Evolutionary conservation across 2,329 filamentous ascomycete species (phyloP).

Genomic region (Penicillium nordicum): DNA sequence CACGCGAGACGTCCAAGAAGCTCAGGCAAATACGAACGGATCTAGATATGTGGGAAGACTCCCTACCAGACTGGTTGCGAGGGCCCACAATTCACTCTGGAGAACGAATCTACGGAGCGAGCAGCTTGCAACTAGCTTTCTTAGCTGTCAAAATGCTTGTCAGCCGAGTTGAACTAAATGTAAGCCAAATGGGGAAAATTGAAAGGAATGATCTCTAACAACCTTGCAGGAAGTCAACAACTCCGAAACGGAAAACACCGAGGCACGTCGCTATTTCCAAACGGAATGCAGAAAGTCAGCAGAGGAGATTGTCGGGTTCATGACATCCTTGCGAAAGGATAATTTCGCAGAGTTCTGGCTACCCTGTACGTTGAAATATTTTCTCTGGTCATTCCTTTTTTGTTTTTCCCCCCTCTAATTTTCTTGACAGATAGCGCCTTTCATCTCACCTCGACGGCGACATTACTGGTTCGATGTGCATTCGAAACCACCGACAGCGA

Average conservation of each 20-base stretch:
- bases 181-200: conserved; percentile 21
- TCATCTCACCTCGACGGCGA: conserved; percentile 53
- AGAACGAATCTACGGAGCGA: conserved; percentile 40
- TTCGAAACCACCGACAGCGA: conserved; percentile 50
- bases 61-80: conserved; percentile 44
- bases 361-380: conserved; percentile 35
- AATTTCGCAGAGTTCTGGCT: conserved; percentile 56
- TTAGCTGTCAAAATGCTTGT: conserved; percentile 48
- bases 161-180: conserved; percentile 46
- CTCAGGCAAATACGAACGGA: conserved; percentile 46
- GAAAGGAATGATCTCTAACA: conserved; percentile 5
- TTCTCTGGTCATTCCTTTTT: not conserved
- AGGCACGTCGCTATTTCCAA: conserved; percentile 49
- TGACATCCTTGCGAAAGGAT: conserved; percentile 44
- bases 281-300: conserved; percentile 45
- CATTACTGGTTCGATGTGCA: conserved; percentile 50
- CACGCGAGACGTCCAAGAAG: conserved; percentile 45
- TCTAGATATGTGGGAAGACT: conserved; percentile 46
- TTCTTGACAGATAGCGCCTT: conserved; percentile 46
- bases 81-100: conserved; percentile 32
- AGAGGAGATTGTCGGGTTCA: conserved; percentile 50
- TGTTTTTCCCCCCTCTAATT: not conserved
- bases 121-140: conserved; percentile 45
- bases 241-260: conserved; percentile 43
- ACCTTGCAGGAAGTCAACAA: conserved; percentile 41